Evolutionary conservation across 805 yeast species (phyloP), one percentile per base, ranked within the genome.

Genomic region (Candida gorgasii): DNA sequence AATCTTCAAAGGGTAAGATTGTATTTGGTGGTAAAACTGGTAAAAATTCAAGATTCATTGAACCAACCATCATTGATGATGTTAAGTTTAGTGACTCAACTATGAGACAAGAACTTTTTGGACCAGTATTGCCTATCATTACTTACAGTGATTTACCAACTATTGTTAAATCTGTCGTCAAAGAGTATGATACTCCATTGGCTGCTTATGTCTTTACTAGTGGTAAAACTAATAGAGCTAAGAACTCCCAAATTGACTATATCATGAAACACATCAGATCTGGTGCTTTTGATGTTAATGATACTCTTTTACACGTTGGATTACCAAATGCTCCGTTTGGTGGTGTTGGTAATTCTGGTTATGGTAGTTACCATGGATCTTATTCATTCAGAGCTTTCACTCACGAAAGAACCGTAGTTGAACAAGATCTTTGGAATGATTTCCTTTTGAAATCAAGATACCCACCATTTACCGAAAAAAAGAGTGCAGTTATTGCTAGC

Each of bases 331-430:
- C 87, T 3, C 97, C 97, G 18, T 92, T 90, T 63, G 98, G 98
- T 24, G 98, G 98, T 17, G 67, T 90, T 43, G 97, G 97, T 11
- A 59, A 59, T 12, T 87, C 96, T 0, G 98, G 98, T 1, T 67
- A 70, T 44, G 97, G 97, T 8, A 65, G 75, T 24, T 89, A 89
- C 63, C 97, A 89, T 58, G 96, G 97, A 3, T 65, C 63, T 47
- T 72, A 43, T 27, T 57, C 63, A 1, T 71, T 55, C 62, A 52
- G 62, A 23, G 71, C 85, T n/a, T 90, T 90, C 57, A 76, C 89
- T 1, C 95, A 87, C 60, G 78, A 78, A 57, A 76, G 95, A 53
- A 76, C 89, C 0, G 69, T 82, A 2, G 58, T 86, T 50, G 75
- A 71, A 36, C 87, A 84, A 58, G 82, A 84, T 12, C 73, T 72